phyloP scores from a whole-genome alignment of 371 early-diverging fungal genomes.

The Saksenaea vasiformis region DNA sequence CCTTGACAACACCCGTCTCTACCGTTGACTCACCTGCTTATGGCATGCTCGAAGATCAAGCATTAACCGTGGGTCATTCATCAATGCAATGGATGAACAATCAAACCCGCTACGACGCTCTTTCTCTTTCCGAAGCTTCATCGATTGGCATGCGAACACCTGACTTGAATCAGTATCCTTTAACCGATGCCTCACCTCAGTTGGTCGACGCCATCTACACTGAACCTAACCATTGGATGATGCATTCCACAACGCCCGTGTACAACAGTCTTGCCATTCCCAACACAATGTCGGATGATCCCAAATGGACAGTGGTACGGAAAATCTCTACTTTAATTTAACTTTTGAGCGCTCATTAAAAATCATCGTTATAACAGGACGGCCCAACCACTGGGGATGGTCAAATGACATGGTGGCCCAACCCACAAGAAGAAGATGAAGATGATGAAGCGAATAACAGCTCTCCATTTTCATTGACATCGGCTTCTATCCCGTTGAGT shows the following conservation, averaged over 20 bases:
- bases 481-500: background rate
- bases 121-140: constrained; percentile 2
- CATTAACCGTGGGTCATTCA: background rate
- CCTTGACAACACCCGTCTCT: background rate
- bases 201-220: background rate
- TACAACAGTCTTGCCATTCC: constrained; percentile 1
- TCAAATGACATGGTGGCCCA: constrained; percentile 5
- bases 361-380: background rate
- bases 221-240: background rate
- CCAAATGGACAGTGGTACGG: background rate
- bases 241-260: background rate
- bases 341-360: background rate
- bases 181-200: background rate
- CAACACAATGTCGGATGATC: background rate
- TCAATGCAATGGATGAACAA: constrained; percentile 5
- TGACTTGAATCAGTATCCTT: background rate
- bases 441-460: background rate
- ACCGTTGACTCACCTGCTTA: background rate
- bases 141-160: constrained; percentile 1
- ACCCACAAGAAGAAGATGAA: background rate
- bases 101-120: background rate
- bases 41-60: constrained; percentile 1
- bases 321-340: background rate
- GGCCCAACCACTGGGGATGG: constrained; percentile 3
- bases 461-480: background rate